These are phyloP conservation scores for Aspergillus sp. DNA, from an alignment of 2,329 filamentous ascomycete genomes.

Conservation along the genomic window DNA sequence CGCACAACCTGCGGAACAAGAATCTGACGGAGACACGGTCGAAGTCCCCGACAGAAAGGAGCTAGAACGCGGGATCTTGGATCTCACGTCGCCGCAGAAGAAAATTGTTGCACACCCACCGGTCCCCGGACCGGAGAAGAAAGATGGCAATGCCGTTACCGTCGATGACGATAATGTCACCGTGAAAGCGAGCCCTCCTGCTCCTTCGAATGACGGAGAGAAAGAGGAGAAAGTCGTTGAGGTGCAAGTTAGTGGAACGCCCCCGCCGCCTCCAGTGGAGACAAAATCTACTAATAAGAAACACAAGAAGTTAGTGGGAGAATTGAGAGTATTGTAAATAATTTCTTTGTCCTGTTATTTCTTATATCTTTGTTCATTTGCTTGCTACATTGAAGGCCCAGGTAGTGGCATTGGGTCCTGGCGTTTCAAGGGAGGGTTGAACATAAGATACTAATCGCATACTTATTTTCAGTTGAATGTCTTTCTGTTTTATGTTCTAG, in stretches of 20 bases:
- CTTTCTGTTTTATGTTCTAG: background rate
- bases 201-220: background rate
- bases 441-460: background rate
- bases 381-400: background rate
- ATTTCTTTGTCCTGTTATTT: background rate
- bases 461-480: background rate
- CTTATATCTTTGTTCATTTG: background rate
- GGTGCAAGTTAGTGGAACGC: constrained; percentile 22
- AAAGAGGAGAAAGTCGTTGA: constrained; percentile 6
- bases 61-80: background rate
- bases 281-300: background rate
- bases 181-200: background rate
- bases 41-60: constrained; percentile 28
- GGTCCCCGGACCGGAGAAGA: background rate
- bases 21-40: constrained; percentile 10
- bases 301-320: too few species aligned
- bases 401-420: background rate
- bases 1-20: background rate
- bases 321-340: background rate
- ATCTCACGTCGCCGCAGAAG: background rate
- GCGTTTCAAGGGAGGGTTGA: background rate
- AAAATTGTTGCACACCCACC: too few species aligned
- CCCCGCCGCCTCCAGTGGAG: constrained; percentile 6
- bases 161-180: background rate
- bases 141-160: background rate